Evolutionary conservation across 108 stramenopile species (phyloP), one percentile per base, ranked within the genome.

Genomic region (Mediolabrus comicus): DNA sequence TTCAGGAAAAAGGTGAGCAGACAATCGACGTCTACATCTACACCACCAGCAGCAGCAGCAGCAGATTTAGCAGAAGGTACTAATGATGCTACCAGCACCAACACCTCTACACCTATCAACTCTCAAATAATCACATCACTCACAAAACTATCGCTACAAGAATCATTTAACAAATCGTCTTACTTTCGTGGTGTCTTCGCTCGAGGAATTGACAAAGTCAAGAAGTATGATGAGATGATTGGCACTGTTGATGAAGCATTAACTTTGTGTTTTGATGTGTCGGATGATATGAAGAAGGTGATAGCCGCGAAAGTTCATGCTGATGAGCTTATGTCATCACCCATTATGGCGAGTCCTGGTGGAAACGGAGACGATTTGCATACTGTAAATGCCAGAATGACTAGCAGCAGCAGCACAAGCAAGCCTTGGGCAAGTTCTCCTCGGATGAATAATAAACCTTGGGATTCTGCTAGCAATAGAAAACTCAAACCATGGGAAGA

Each of bases 171-270:
- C 3, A 49, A 17, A 12, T 59, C 59, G 7, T 33, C 59, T 19
- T 34, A 59, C 34, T 59, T 59, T 59, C 33, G 33, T 34, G 34
- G 34, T 9, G 59, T 59, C 1, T 59, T 59, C 11, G 4, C 9
- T 10, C n/a, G 34, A 34, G 59, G 59, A 0, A 59, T 59, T 26
- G 59, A 59, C 11, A 25, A 17, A 19, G 7, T 59, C 14, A 34
- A 32, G 4, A 12, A 59, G 19, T 33, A 12, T 6, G n/a, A 27
- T 22, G 13, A 9, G 1, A 19, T 8, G 29, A 35, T 59, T 38
- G 11, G 1, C 35, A 59, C 59, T 4, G 35, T 59, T 16, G 34
- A 59, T n/a, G 59, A 59, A 24, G 59, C 59, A 7, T 59, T 59
- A 19, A 33, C 27, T 11, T 38, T 59, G 35, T 25, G 46, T 24